Percentiles rank a stretch among this genome's conserved stretches.
Conservation (phyloP, 106 monocot species). For the Acorus gramineus region DNA sequence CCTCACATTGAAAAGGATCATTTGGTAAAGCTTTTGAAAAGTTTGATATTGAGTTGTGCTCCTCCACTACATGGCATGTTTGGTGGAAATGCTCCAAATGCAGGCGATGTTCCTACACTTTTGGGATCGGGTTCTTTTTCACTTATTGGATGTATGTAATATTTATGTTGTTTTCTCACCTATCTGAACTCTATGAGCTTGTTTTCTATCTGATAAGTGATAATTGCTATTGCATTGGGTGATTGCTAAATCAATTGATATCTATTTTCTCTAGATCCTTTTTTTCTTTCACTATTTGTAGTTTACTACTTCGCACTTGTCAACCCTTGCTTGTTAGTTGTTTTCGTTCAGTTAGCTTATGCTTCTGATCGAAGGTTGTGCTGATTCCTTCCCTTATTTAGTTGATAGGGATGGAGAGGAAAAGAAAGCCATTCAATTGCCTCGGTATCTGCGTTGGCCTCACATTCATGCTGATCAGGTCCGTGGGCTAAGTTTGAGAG, state of each 20-base stretch:
- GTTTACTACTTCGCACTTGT: too few relatives aligned
- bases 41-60: constrained; percentile 53
- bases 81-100: constrained; percentile 46
- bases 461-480: constrained; percentile 96
- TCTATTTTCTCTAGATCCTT: neutral
- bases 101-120: constrained; percentile 85
- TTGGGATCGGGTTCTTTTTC: constrained; percentile 83
- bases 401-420: constrained; percentile 51
- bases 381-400: constrained; percentile 21
- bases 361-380: neutral
- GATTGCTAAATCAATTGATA: neutral
- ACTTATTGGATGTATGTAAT: constrained; percentile 71
- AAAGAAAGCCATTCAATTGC: constrained; percentile 26
- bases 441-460: constrained; percentile 80
- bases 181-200: too few relatives aligned
- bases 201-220: too few relatives aligned
- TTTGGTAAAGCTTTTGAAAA: constrained; percentile 63
- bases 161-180: too few relatives aligned
- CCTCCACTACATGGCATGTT: constrained; percentile 32
- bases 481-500: constrained; percentile 81
- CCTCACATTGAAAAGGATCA: constrained; percentile 61
- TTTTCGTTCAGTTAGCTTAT: neutral
- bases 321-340: neutral
- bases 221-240: too few relatives aligned
- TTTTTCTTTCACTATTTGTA: neutral